Evolutionary conservation across 345 rosid genomes (phyloP).

Genomic region (Iberis pinnata): DNA sequence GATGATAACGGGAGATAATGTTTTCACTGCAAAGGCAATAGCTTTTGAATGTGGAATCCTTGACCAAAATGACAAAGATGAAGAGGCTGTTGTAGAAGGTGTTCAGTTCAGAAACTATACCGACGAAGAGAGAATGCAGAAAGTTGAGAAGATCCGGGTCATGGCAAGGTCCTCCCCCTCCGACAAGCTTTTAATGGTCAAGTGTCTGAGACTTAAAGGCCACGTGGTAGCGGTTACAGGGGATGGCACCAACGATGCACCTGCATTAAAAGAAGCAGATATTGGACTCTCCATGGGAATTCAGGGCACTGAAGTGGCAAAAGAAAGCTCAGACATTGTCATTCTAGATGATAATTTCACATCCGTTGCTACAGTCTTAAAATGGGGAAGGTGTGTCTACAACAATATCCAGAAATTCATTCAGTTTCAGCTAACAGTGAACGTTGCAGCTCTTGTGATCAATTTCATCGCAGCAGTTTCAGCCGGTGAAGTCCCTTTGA

Average conservation of each 20-base stretch:
- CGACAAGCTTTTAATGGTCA: conserved; percentile 67
- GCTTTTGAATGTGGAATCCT: conserved; percentile 64
- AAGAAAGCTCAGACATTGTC: conserved; percentile 62
- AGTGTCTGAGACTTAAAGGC: conserved; percentile 53
- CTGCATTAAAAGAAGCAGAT: conserved; percentile 58
- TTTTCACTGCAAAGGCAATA: conserved; percentile 67
- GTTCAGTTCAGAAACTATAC: conserved; percentile 46
- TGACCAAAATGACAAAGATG: conserved; percentile 26
- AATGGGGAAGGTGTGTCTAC: conserved; percentile 62
- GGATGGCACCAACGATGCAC: conserved; percentile 63
- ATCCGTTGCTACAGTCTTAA: conserved; percentile 48
- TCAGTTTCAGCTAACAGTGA: conserved; percentile 62
- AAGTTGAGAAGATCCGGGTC: conserved; percentile 44
- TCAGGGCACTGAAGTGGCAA: conserved; percentile 61
- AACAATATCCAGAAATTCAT: conserved; percentile 58
- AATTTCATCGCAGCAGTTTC: conserved; percentile 55
- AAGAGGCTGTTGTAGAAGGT: conserved; percentile 45
- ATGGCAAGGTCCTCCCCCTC: conserved; percentile 71
- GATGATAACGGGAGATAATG: conserved; percentile 71
- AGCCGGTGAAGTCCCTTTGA: conserved; percentile 52
- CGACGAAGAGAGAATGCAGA: conserved; percentile 41
- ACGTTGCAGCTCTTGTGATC: conserved; percentile 53
- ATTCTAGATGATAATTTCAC: conserved; percentile 55
- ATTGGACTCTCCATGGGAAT: conserved; percentile 64
- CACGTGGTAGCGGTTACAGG: conserved; percentile 60